phyloP scores from a whole-genome alignment of 805 yeast genomes.

The Zygotorulaspora florentina region DNA sequence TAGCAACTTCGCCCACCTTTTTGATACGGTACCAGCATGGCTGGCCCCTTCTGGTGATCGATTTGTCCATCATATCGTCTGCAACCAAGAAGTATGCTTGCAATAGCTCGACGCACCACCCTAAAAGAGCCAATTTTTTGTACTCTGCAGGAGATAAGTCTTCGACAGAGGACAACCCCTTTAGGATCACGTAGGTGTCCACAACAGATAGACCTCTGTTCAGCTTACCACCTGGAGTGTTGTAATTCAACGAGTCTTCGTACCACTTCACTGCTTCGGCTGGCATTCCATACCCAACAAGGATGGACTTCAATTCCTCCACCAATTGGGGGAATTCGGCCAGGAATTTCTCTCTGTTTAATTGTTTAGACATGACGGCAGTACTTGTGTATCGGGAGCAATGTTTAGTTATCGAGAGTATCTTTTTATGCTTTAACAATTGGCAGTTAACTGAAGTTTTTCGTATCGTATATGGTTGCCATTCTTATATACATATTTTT shows the following conservation, averaged over 20 bases:
- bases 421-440: no score
- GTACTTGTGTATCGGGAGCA: no score
- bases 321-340: slow-evolving; percentile 72
- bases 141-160: slow-evolving; percentile 68
- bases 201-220: slow-evolving; percentile 95
- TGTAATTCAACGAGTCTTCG: slow-evolving; percentile 65
- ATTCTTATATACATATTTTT: neutral
- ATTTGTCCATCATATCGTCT: slow-evolving; percentile 97
- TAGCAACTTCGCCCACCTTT: slow-evolving; percentile 87
- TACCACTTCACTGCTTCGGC: slow-evolving; percentile 85
- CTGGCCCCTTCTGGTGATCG: slow-evolving; percentile 96
- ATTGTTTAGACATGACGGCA: slow-evolving; percentile 22
- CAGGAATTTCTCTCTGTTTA: slow-evolving; percentile 51
- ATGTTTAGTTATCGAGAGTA: no score
- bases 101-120: slow-evolving; percentile 91
- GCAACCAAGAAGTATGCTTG: slow-evolving; percentile 97
- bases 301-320: slow-evolving; percentile 61
- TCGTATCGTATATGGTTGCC: neutral
- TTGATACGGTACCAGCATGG: slow-evolving; percentile 91
- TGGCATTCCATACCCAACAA: slow-evolving; percentile 73
- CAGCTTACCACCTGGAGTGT: slow-evolving; percentile 94
- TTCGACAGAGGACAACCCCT: slow-evolving; percentile 51
- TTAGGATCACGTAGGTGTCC: slow-evolving; percentile 82
- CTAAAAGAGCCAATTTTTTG: slow-evolving; percentile 79
- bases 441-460: no score